Evolutionary conservation across 768 basidiomycete genomes (phyloP), one percentile per base, ranked within the genome.

Genomic region (Chalciporus piperatus): DNA sequence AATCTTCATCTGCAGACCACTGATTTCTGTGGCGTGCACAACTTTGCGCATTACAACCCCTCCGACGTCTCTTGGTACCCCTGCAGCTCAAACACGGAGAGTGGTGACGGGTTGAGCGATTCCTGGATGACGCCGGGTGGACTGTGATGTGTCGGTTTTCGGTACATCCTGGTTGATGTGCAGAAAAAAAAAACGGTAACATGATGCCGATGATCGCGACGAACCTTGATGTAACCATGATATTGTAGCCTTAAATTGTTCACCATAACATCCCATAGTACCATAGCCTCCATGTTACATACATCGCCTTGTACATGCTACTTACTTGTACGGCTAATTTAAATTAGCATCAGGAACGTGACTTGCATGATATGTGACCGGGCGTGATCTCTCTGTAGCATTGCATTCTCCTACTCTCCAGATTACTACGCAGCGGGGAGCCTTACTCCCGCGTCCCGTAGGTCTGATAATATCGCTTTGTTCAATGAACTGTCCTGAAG

Each of bases 391-490:
- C 10, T 12, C 4, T 45, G 3, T 45, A 92, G 93, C 1, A 70
- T 98, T 5, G 82, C 89, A 0, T 93, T 97, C 66, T 84, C 82
- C n/a, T 76, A 84, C 0, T 72, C 75, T 9, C 78, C 80, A 44
- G 83, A 83, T 37, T 71, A 85, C 13, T 94, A 83, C 56, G 93
- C 92, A 0, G 92, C 90, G 7, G 93, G 92, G 0, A 87, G 82
- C 6, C 80, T 92, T 27, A 73, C 76, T 3, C 75, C 81, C 0
- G 73, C 76, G 10, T 61, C 74, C 0, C 70, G 73, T 4, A 55
- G 57, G 38, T 66, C 72, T 3, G 70, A 76, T 25, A 88, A 88
- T 45, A 79, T 91, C 11, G 82, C 81, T 0, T 59, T 92, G 41
- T 89, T 85, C 69, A 76, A 75, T 9, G 89, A 91, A 61, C 71